These are phyloP conservation scores for Hanseniaspora valbyensis DNA, from an alignment of 805 yeast genomes.

Conservation along the genomic window DNA sequence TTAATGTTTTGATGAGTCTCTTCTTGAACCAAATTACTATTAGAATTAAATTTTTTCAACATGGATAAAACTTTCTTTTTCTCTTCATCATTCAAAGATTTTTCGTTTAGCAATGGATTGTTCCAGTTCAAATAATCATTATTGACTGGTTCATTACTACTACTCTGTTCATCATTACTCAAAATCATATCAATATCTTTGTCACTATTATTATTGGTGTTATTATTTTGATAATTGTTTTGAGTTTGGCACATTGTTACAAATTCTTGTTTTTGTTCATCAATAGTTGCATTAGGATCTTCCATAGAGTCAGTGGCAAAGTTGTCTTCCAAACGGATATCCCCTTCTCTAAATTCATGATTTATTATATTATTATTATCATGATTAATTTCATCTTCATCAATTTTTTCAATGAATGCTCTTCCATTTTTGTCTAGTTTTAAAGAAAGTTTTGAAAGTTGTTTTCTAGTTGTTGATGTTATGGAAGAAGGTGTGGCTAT, in stretches of 20 bases:
- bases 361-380: neutral
- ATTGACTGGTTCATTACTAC: neutral
- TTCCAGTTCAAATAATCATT: conserved; percentile 11
- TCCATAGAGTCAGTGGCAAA: conserved; percentile 3
- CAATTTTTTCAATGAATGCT: conserved; percentile 24
- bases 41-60: conserved; percentile 3
- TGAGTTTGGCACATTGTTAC: conserved; percentile 12
- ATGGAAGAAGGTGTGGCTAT: conserved; percentile 10
- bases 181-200: neutral
- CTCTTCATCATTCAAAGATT: neutral
- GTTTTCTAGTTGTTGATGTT: conserved; percentile 14
- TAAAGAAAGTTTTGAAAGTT: conserved; percentile 22
- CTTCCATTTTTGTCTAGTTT: conserved; percentile 28
- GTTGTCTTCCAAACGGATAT: neutral
- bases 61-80: conserved; percentile 2
- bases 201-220: neutral
- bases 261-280: neutral
- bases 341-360: neutral
- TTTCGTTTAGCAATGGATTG: conserved; percentile 3
- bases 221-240: neutral
- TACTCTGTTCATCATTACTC: neutral
- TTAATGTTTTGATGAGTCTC: neutral
- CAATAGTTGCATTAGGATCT: neutral
- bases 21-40: neutral
- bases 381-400: too few relatives aligned